Conservation (phyloP, 148 eudicot species). For the Camellia granthamiana region DNA sequence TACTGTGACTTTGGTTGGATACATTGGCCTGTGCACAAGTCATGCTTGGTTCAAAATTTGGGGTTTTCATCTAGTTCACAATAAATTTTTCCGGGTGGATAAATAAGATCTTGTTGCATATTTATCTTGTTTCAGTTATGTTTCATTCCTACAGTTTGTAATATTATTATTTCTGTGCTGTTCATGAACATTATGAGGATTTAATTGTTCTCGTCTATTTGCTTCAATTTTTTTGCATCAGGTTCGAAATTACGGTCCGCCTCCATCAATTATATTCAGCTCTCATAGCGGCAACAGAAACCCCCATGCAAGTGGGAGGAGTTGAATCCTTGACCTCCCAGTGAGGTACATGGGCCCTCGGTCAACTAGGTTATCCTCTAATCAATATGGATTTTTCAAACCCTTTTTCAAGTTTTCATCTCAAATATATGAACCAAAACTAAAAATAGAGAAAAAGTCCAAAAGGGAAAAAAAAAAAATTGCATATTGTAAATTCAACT, state of each 20-base stretch:
- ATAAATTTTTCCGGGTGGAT: background rate
- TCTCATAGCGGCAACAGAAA: too few relatives aligned
- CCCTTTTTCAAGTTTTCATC: too few relatives aligned
- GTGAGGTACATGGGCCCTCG: too few relatives aligned
- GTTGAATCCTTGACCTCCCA: too few relatives aligned
- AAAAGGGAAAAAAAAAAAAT: too few relatives aligned
- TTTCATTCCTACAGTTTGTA: background rate
- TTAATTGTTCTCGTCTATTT: constrained; percentile 5
- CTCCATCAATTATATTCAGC: constrained; percentile 34
- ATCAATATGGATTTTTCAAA: too few relatives aligned
- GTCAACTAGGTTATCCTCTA: too few relatives aligned
- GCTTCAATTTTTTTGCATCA: constrained; percentile 28
- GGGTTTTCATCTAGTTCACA: background rate
- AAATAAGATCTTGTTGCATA: background rate
- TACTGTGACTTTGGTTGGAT: background rate
- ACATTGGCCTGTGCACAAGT: background rate
- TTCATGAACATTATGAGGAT: background rate
- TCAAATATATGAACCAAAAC: too few relatives aligned
- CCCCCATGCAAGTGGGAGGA: too few relatives aligned
- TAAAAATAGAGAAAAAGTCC: too few relatives aligned
- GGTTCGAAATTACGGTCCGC: constrained; percentile 79
- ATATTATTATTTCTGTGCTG: background rate
- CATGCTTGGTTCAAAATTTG: too few relatives aligned
- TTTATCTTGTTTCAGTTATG: background rate
- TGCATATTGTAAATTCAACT: too few relatives aligned